Percentiles rank a stretch among this genome's conserved stretches.
Evolutionary conservation across 2,329 filamentous ascomycete species (phyloP).

Genomic region (Pyrenochaeta sp.): DNA sequence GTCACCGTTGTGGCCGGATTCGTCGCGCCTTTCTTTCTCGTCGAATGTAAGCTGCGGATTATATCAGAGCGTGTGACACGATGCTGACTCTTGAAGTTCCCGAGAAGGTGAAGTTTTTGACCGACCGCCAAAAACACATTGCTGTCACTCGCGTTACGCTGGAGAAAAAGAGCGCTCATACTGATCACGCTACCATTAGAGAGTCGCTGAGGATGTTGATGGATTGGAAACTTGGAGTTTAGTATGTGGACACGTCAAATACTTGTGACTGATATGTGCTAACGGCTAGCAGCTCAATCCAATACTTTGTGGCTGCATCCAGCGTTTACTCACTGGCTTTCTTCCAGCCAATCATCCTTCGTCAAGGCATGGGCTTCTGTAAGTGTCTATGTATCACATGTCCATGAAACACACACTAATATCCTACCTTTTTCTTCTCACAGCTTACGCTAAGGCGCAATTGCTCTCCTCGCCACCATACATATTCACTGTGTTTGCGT

Average conservation of each 20-base stretch:
- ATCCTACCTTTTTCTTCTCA: neutral
- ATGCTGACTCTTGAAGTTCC: conserved; percentile 15
- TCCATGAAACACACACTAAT: neutral
- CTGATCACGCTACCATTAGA: conserved; percentile 28
- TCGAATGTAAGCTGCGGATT: conserved; percentile 26
- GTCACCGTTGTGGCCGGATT: conserved; percentile 28
- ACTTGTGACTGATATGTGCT: neutral
- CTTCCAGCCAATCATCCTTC: conserved; percentile 36
- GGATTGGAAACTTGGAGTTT: conserved; percentile 24
- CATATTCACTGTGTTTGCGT: conserved; percentile 30
- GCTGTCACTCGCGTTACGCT: conserved; percentile 23
- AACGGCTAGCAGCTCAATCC: conserved; percentile 24
- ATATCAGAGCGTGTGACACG: no score
- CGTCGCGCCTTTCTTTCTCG: conserved; percentile 32
- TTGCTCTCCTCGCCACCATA: conserved; percentile 34
- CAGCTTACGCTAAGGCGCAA: conserved; percentile 29
- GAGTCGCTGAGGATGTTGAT: conserved; percentile 22
- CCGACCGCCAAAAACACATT: conserved; percentile 27
- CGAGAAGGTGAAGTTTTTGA: conserved; percentile 34
- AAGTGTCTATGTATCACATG: neutral
- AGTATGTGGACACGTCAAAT: conserved; percentile 8
- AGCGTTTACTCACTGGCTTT: conserved; percentile 35
- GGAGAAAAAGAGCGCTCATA: conserved; percentile 23
- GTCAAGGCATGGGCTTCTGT: conserved; percentile 35
- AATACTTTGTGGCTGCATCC: conserved; percentile 42